These are phyloP conservation scores for Rhizopogon vulgaris DNA, from an alignment of 768 basidiomycete genomes.

Conservation along the genomic window DNA sequence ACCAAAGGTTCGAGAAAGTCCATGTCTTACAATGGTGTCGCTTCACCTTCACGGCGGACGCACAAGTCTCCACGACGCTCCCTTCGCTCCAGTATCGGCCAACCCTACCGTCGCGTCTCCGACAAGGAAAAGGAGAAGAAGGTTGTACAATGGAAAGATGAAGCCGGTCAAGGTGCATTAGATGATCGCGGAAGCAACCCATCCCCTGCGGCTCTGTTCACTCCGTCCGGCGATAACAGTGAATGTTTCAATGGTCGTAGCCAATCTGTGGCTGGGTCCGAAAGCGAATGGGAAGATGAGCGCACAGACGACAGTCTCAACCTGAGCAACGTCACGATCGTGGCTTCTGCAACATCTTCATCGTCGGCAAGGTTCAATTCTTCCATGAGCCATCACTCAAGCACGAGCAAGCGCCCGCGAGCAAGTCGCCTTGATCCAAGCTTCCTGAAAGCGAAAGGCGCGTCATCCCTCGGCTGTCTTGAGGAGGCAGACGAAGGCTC, in stretches of 20 bases:
- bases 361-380: constrained; percentile 25
- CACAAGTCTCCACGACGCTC: constrained; percentile 67
- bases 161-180: constrained; percentile 76
- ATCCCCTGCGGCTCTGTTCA: constrained; percentile 12
- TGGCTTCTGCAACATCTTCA: constrained; percentile 22
- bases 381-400: constrained; percentile 6
- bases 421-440: constrained; percentile 63
- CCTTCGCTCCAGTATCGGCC: constrained; percentile 55
- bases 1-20: constrained; percentile 36
- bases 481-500: constrained; percentile 67
- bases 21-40: constrained; percentile 35
- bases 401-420: constrained; percentile 40
- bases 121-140: constrained; percentile 64
- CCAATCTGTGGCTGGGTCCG: constrained; percentile 55
- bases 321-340: constrained; percentile 39
- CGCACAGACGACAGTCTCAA: constrained; percentile 75
- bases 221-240: constrained; percentile 32
- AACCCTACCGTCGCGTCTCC: constrained; percentile 58
- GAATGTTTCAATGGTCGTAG: constrained; percentile 23
- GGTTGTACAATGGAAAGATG: constrained; percentile 83
- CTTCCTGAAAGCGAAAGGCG: constrained; percentile 54
- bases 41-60: constrained; percentile 44
- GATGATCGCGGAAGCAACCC: constrained; percentile 49
- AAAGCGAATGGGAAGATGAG: constrained; percentile 90
- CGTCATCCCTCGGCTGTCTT: constrained; percentile 52